Percentiles rank a stretch among this genome's conserved stretches.
Conservation (phyloP, 106 monocot genomes). For the Phalaenopsis aphrodite region DNA sequence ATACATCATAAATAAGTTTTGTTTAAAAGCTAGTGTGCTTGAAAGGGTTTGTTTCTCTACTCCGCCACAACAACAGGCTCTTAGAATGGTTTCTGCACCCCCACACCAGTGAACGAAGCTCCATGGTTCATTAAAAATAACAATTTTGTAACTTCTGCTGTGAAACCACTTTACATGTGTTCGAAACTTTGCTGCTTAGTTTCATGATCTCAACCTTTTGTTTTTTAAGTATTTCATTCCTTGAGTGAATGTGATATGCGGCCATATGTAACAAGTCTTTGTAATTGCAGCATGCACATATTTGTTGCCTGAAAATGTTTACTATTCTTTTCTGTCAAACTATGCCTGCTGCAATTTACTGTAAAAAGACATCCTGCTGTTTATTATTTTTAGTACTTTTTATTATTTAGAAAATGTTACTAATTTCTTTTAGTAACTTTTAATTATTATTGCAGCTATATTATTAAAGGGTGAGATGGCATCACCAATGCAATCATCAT, state of each 20-base stretch:
- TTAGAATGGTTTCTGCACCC: too few relatives aligned
- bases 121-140: too few relatives aligned
- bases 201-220: too few relatives aligned
- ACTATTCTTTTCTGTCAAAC: neutral
- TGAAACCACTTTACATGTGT: too few relatives aligned
- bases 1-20: neutral
- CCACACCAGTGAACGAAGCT: too few relatives aligned
- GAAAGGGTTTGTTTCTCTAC: too few relatives aligned
- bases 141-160: too few relatives aligned
- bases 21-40: too few relatives aligned
- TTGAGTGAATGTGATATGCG: too few relatives aligned
- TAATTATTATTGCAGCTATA: neutral
- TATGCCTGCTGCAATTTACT: neutral
- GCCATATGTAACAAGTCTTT: neutral
- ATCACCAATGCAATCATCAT: slow-evolving; percentile 52
- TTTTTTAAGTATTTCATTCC: too few relatives aligned
- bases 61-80: too few relatives aligned
- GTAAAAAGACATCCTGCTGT: neutral
- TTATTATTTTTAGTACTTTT: neutral
- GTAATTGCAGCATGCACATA: neutral
- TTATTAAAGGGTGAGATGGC: slow-evolving; percentile 16
- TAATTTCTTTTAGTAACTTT: neutral
- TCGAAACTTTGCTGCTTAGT: too few relatives aligned
- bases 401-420: neutral
- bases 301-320: neutral